Conservation (phyloP, 352 stramenopile species). For the Pythium guiyangense region DNA sequence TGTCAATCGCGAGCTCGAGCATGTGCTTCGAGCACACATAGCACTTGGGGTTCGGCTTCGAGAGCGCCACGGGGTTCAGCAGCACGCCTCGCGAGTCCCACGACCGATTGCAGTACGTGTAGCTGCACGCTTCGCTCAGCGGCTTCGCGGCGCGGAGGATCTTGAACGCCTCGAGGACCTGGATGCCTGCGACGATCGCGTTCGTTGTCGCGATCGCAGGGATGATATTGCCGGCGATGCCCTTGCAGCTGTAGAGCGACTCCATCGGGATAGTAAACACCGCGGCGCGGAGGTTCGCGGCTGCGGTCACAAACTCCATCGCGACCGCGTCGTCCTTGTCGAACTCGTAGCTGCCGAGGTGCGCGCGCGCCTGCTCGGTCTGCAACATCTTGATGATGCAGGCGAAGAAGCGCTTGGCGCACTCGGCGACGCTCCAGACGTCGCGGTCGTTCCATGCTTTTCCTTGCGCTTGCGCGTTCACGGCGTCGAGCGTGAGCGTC, state of each 20-base stretch:
- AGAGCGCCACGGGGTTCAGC: constrained; percentile 88
- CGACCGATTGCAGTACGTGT: constrained; percentile 93
- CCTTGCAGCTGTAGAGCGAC: constrained; percentile 93
- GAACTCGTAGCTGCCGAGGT: constrained; percentile 88
- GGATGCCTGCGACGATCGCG: constrained; percentile 97
- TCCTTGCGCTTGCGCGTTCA: constrained; percentile 18
- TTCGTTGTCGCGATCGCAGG: constrained; percentile 99
- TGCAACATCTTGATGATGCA: constrained; percentile 63
- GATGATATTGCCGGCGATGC: constrained; percentile 99
- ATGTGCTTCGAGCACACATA: constrained; percentile 95
- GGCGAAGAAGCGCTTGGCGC: constrained; percentile 80
- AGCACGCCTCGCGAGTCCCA: constrained; percentile 91
- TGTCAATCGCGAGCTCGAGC: constrained; percentile 89
- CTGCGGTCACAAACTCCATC: constrained; percentile 98
- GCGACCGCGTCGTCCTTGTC: constrained; percentile 97
- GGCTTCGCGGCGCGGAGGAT: constrained; percentile 62
- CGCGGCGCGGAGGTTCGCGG: constrained; percentile 94
- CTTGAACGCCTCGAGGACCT: constrained; percentile 84
- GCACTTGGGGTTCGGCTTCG: constrained; percentile 91
- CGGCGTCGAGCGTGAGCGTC: constrained; percentile 24
- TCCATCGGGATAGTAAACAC: constrained; percentile 82
- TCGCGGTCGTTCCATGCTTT: constrained; percentile 72
- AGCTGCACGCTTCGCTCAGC: constrained; percentile 81
- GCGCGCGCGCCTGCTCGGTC: constrained; percentile 38
- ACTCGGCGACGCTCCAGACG: constrained; percentile 88